A percentile compares a stretch with the other conserved stretches of the same genome.
phyloP scores from a whole-genome alignment of 805 yeast genomes.

The Candida krabiensis region DNA sequence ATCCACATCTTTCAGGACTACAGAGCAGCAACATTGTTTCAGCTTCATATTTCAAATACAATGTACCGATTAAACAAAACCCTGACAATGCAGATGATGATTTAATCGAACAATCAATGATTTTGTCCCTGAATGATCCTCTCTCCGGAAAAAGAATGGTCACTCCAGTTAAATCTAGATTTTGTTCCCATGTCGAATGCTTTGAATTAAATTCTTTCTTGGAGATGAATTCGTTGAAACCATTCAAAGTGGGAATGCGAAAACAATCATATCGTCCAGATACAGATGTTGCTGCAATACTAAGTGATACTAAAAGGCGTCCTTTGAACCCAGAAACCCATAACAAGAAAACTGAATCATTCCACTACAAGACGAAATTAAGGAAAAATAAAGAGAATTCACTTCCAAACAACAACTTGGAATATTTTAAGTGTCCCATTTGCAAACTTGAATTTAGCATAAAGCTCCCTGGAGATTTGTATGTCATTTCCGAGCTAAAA shows the following conservation, averaged over 20 bases:
- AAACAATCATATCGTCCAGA: constrained; percentile 17
- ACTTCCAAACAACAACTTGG: constrained; percentile 26
- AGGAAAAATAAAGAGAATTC: constrained; percentile 18
- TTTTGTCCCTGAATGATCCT: constrained; percentile 34
- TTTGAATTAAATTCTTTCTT: constrained; percentile 34
- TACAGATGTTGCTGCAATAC: constrained; percentile 20
- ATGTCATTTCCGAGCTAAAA: constrained; percentile 31
- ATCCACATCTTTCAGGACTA: no score
- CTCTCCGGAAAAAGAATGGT: constrained; percentile 29
- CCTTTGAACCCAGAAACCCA: constrained; percentile 21
- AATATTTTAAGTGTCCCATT: constrained; percentile 35
- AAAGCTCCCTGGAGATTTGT: constrained; percentile 31
- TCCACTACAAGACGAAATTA: constrained; percentile 21
- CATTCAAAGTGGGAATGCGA: constrained; percentile 27
- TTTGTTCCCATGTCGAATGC: constrained; percentile 37
- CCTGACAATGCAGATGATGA: constrained; percentile 28
- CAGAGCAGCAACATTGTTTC: no score
- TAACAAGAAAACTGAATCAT: constrained; percentile 23
- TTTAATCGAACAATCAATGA: constrained; percentile 27
- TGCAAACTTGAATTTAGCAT: constrained; percentile 36
- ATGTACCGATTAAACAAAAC: no score
- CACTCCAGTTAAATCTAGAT: constrained; percentile 32
- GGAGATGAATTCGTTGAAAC: constrained; percentile 27
- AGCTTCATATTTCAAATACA: no score
- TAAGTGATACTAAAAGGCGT: constrained; percentile 27